phyloP scores from a whole-genome alignment of 1,284 basidiomycete genomes.

The Macrocystidia cucumis region DNA sequence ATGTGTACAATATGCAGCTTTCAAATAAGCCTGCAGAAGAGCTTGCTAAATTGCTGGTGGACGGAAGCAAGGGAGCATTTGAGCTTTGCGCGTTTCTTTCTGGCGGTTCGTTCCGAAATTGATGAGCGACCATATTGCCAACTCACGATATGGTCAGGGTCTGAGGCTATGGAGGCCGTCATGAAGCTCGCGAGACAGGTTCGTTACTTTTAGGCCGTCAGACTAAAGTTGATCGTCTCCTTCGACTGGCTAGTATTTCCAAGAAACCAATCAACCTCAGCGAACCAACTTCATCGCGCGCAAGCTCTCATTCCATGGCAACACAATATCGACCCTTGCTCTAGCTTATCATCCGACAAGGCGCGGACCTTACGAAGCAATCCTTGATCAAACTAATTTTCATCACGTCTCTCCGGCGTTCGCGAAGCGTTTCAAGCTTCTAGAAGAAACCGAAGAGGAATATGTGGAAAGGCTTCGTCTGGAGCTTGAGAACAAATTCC shows the following conservation, averaged over 20 bases:
- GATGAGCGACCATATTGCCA: too few species aligned
- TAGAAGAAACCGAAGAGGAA: constrained; percentile 65
- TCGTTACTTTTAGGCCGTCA: constrained; percentile 9
- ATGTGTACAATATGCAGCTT: constrained; percentile 78
- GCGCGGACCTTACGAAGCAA: constrained; percentile 55
- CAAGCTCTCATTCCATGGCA: constrained; percentile 77
- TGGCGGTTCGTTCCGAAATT: constrained; percentile 63
- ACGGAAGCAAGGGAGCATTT: constrained; percentile 66
- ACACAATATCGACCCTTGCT: constrained; percentile 66
- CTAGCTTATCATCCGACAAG: constrained; percentile 60
- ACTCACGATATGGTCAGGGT: constrained; percentile 36
- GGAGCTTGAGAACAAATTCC: constrained; percentile 80
- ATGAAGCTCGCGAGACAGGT: constrained; percentile 77
- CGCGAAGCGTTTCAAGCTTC: constrained; percentile 63
- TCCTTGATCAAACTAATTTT: constrained; percentile 58
- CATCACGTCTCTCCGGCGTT: constrained; percentile 86
- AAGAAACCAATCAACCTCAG: constrained; percentile 60
- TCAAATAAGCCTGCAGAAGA: constrained; percentile 74
- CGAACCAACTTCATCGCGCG: constrained; percentile 78
- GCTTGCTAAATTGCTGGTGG: constrained; percentile 56
- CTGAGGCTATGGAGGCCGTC: constrained; percentile 79
- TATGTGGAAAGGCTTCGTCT: constrained; percentile 70
- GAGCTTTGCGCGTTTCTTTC: constrained; percentile 60
- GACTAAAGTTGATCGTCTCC: neutral
- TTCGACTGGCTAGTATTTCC: constrained; percentile 70